Base-by-base conservation (phyloP, 345 rosid genomes). In the Firmiana major region DNA sequence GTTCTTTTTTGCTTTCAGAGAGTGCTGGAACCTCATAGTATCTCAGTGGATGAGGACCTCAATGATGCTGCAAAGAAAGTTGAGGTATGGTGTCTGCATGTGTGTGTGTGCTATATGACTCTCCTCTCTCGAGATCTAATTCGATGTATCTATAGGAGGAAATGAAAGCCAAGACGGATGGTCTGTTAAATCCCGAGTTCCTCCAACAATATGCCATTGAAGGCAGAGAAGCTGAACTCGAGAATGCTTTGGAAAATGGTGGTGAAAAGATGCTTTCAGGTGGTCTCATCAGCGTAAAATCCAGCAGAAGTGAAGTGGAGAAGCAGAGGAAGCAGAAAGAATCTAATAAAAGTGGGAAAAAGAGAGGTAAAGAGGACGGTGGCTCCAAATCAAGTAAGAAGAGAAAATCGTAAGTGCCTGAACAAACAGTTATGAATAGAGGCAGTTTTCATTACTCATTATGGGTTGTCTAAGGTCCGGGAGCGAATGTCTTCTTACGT, bases 31-130 rank as follows among this genome's bases (percentile, higher is more conserved):
- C 97, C 98, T n/a, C 99, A 88, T 79, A 88, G 73, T 53, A 86
- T 94, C 78, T 85, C 99, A 0, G 84, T 96, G 78, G 97, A 91
- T 6, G 97, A 93, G 72, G 99, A 93, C 85, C 97, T 93, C 38
- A 90, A 86, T 70, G 94, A 91, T 60, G 99, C 79, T 13, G 98
- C 97, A 43, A 86, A 78, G 87, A 84, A 91, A 89, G 95, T 88
- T 73, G 92, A 91, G 98, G 99, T 96, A 73, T 24, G 76, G 62
- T 31, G 34, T 31, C 34, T 58, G 43, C 38, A 9, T 68, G 48
- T 0, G n/a, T 24, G n/a, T 40, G 21, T 58, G n/a, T 4, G 9
- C 19, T 73, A 15, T 26, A 22, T n/a, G 36, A 11, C 63, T 21
- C 55, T 13, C 34, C 19, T 21, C 36, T 5, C 7, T 24, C 15